phyloP scores from a whole-genome alignment of 345 rosid genomes.

The Laguncularia racemosa region DNA sequence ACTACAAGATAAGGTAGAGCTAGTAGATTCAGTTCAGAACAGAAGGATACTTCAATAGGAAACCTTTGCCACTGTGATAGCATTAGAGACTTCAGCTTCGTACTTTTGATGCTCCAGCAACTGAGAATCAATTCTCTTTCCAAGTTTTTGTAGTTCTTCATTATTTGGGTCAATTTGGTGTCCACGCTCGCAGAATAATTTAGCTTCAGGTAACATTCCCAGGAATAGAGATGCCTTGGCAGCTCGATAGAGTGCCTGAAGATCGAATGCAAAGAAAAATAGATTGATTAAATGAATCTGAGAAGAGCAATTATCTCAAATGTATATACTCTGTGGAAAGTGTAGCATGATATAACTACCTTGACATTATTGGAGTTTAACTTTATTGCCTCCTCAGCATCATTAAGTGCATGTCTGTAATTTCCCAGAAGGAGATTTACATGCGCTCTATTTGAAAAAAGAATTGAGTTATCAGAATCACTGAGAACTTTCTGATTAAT shows the following conservation, averaged over 20 bases:
- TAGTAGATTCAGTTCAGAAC: conserved; percentile 2
- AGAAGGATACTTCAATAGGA: conserved; percentile 9
- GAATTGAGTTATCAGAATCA: conserved; percentile 49
- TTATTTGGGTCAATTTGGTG: conserved; percentile 54
- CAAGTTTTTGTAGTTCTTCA: conserved; percentile 63
- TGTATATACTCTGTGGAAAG: too few species aligned
- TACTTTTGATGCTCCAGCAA: conserved; percentile 48
- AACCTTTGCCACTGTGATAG: conserved; percentile 69
- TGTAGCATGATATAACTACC: conserved; percentile 23
- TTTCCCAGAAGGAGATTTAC: conserved; percentile 80
- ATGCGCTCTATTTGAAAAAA: conserved; percentile 80
- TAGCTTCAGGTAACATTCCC: conserved; percentile 59
- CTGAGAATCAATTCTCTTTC: conserved; percentile 39
- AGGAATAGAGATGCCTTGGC: conserved; percentile 71
- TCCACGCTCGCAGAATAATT: conserved; percentile 42
- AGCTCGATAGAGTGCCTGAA: conserved; percentile 77
- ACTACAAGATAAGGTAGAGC: background rate
- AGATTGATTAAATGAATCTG: background rate
- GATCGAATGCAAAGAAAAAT: conserved; percentile 2
- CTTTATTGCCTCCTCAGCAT: conserved; percentile 69
- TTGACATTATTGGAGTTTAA: conserved; percentile 50
- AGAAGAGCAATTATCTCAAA: too few species aligned
- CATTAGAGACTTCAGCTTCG: conserved; percentile 53
- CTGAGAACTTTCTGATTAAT: conserved; percentile 57
- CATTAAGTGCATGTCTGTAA: conserved; percentile 62